Evolutionary conservation across 495 filamentous ascomycete species (phyloP).

Genomic region (Hyphodiscus hymeniophilus): DNA sequence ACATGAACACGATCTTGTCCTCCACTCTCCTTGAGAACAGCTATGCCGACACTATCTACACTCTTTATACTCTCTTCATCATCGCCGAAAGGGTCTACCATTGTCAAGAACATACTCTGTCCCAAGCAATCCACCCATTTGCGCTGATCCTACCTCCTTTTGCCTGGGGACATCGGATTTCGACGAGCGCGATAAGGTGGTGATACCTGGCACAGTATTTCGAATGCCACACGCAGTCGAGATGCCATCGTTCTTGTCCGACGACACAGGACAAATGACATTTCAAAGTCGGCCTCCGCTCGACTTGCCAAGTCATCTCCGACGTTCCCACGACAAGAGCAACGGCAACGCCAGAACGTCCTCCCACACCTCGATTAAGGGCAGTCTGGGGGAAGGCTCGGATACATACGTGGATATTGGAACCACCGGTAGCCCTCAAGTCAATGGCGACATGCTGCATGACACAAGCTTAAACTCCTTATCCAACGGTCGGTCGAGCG

Average conservation of each 20-base stretch:
- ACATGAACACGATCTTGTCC: not conserved
- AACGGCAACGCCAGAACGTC: constrained; percentile 19
- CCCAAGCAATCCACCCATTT: constrained; percentile 12
- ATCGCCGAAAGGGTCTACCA: not conserved
- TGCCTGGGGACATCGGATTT: not conserved
- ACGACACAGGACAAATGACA: constrained; percentile 36
- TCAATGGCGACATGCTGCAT: constrained; percentile 29
- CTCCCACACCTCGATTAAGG: constrained; percentile 23
- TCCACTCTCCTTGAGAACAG: constrained; percentile 4
- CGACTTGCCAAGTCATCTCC: constrained; percentile 30
- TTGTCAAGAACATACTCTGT: constrained; percentile 5
- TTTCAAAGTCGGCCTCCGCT: constrained; percentile 21
- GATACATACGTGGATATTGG: constrained; percentile 8
- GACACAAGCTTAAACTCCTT: constrained; percentile 28
- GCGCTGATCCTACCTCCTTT: constrained; percentile 18
- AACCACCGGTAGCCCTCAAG: constrained; percentile 20
- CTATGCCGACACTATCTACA: constrained; percentile 14
- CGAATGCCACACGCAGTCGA: constrained; percentile 27
- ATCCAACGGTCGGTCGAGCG: constrained; percentile 26
- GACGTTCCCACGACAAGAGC: constrained; percentile 28
- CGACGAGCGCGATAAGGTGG: constrained; percentile 17
- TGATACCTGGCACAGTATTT: constrained; percentile 11
- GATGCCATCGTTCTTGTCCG: constrained; percentile 53
- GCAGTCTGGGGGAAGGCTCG: constrained; percentile 19
- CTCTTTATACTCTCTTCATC: constrained; percentile 2